Percentiles rank a stretch among this genome's conserved stretches.
These are phyloP conservation scores for Gymnopus androsaceus DNA, from an alignment of 1,284 basidiomycete genomes.

Conservation along the genomic window DNA sequence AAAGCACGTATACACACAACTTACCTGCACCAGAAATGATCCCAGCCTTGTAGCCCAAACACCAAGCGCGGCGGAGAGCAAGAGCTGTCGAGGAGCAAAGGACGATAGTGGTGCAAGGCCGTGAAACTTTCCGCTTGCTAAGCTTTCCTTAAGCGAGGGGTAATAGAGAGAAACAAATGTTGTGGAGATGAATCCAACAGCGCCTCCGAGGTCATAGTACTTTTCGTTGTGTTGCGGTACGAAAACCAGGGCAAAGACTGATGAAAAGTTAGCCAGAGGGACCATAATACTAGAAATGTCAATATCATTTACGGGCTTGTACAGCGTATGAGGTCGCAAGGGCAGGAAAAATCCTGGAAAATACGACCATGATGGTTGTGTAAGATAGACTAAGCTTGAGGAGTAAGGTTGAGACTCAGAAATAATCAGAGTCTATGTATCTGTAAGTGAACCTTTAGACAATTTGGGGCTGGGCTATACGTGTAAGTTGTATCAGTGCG, in stretches of 20 bases:
- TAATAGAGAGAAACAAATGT: conserved; percentile 66
- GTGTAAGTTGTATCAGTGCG: too few species aligned
- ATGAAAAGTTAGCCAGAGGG: not conserved
- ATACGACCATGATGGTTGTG: conserved; percentile 32
- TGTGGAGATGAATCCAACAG: conserved; percentile 69
- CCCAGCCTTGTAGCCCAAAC: conserved; percentile 70
- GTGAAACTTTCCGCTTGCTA: conserved; percentile 38
- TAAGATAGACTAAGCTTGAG: too few species aligned
- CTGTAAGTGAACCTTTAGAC: too few species aligned
- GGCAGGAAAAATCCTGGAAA: conserved; percentile 40
- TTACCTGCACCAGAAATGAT: conserved; percentile 60
- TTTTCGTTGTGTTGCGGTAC: conserved; percentile 60
- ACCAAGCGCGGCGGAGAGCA: conserved; percentile 53
- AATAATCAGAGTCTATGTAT: too few species aligned
- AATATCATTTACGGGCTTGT: conserved; percentile 34
- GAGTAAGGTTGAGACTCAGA: too few species aligned
- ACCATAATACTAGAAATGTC: not conserved
- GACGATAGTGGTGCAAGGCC: conserved; percentile 46
- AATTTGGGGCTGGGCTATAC: too few species aligned
- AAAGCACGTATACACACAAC: conserved; percentile 21
- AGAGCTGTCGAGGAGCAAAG: conserved; percentile 64
- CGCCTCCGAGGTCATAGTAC: conserved; percentile 62
- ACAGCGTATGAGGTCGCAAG: conserved; percentile 38
- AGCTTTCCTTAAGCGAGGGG: conserved; percentile 51
- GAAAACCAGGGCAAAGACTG: conserved; percentile 54